Evolutionary conservation across 2,329 filamentous ascomycete species (phyloP).

Genomic region (Colletotrichum spinosum): DNA sequence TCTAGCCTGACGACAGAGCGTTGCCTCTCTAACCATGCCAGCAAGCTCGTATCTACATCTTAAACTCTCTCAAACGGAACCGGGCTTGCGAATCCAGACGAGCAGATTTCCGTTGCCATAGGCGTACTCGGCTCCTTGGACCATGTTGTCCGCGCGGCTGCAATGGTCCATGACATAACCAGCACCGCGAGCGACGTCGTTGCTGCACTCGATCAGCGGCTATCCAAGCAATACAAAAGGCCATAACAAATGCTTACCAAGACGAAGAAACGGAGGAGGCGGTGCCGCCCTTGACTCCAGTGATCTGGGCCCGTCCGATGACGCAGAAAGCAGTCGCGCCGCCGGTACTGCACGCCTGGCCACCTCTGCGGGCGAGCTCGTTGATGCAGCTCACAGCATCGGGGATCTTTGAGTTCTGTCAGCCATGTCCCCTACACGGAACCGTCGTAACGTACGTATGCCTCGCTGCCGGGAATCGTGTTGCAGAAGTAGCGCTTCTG

Average conservation of each 20-base stretch:
- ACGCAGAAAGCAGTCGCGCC: conserved; percentile 14
- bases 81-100: conserved; percentile 8
- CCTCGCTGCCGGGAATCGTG: conserved; percentile 5
- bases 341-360: neutral
- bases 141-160: conserved; percentile 33
- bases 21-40: too few species aligned
- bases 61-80: too few species aligned
- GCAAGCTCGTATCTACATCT: too few species aligned
- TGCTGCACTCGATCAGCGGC: neutral
- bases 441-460: conserved; percentile 12
- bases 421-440: too few species aligned
- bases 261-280: conserved; percentile 8
- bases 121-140: conserved; percentile 20
- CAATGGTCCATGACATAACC: conserved; percentile 32
- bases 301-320: conserved; percentile 14
- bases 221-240: neutral
- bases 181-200: conserved; percentile 34
- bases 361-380: conserved; percentile 16
- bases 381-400: conserved; percentile 35
- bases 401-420: conserved; percentile 4
- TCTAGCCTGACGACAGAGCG: too few species aligned
- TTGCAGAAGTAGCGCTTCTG: conserved; percentile 26
- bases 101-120: conserved; percentile 24
- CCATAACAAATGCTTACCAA: conserved; percentile 14
- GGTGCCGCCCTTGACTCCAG: neutral